Evolutionary conservation across 164 flowering plant species (phyloP).

Genomic region (Annona cherimola): DNA sequence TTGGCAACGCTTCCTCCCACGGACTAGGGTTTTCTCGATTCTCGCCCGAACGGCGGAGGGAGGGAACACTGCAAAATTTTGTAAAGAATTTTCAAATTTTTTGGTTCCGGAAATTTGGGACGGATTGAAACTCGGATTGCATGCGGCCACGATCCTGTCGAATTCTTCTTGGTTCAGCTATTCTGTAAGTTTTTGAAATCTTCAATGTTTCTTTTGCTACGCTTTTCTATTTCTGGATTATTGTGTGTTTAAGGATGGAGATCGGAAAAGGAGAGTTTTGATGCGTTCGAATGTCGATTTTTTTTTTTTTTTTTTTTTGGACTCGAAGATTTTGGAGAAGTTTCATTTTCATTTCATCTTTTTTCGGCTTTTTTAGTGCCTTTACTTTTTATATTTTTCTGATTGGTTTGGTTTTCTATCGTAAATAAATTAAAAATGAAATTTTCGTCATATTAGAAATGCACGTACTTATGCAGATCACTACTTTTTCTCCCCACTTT

Average conservation of each 20-base stretch:
- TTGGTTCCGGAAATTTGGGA: background rate
- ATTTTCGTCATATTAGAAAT: no score
- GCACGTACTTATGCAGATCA: no score
- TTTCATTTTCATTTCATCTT: no score
- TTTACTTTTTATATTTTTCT: no score
- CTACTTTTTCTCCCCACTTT: no score
- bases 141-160: background rate
- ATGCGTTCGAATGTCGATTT: background rate
- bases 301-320: no score
- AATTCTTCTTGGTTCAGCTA: background rate
- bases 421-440: no score
- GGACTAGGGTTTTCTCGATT: background rate
- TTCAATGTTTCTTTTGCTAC: background rate
- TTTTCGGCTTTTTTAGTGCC: no score
- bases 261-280: background rate
- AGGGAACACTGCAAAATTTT: background rate
- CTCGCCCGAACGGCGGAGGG: background rate
- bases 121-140: background rate
- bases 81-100: background rate
- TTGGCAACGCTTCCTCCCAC: background rate
- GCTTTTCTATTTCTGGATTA: background rate
- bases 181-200: background rate
- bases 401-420: background rate
- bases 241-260: background rate
- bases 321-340: background rate